A percentile compares a stretch with the other conserved stretches of the same genome.
phyloP scores from a whole-genome alignment of 2,329 filamentous ascomycete species.

The Pseudocercospora cruenta region DNA sequence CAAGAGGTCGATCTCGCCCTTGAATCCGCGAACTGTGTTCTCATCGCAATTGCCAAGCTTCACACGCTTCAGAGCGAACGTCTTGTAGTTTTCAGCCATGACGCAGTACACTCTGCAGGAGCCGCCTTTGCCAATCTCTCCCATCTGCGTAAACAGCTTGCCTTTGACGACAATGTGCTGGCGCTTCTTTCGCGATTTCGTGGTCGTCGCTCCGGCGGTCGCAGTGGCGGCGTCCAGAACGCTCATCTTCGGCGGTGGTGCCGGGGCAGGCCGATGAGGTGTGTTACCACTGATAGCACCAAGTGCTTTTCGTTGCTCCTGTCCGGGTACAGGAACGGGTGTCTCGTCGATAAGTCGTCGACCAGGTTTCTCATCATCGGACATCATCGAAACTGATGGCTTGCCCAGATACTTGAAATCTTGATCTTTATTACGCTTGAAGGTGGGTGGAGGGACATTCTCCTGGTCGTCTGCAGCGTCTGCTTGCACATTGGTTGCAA shows the following conservation, averaged over 20 bases:
- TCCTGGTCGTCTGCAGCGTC: slow-evolving; percentile 77
- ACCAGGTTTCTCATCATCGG: slow-evolving; percentile 47
- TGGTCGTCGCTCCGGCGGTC: slow-evolving; percentile 76
- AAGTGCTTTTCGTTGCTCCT: slow-evolving; percentile 51
- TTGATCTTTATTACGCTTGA: slow-evolving; percentile 64
- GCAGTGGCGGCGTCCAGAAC: slow-evolving; percentile 89
- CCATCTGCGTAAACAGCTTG: slow-evolving; percentile 85
- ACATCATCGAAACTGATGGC: slow-evolving; percentile 57
- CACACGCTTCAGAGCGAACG: slow-evolving; percentile 91
- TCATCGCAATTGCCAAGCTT: slow-evolving; percentile 89
- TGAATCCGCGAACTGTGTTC: slow-evolving; percentile 79
- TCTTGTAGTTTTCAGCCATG: slow-evolving; percentile 94
- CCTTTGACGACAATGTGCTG: slow-evolving; percentile 88
- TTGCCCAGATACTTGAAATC: slow-evolving; percentile 61
- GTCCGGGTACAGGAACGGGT: slow-evolving; percentile 39
- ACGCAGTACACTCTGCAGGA: slow-evolving; percentile 95
- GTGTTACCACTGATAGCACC: slow-evolving; percentile 67
- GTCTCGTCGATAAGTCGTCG: slow-evolving; percentile 48
- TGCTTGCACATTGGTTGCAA: slow-evolving; percentile 54
- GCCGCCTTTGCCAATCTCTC: slow-evolving; percentile 88
- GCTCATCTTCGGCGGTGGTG: slow-evolving; percentile 93
- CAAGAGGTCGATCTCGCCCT: slow-evolving; percentile 92
- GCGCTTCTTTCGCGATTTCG: slow-evolving; percentile 74
- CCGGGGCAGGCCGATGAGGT: slow-evolving; percentile 73
- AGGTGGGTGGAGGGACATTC: slow-evolving; percentile 74